Evolutionary conservation across 768 basidiomycete species (phyloP).

Genomic region (Mycena amicta): DNA sequence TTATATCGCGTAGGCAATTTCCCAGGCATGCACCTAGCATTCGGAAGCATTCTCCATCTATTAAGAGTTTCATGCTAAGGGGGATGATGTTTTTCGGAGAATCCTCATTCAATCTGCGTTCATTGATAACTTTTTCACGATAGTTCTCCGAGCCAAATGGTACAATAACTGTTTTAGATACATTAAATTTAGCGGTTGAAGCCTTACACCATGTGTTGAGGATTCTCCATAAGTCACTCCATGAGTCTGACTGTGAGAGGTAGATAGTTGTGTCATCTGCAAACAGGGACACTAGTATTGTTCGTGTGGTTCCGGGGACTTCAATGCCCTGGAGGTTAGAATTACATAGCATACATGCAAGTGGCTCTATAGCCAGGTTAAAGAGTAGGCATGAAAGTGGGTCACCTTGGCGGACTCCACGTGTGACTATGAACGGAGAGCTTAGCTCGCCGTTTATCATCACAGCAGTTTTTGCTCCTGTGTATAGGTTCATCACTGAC

Average conservation of each 20-base stretch:
- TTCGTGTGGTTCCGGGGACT: conserved; percentile 17
- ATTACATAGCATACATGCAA: conserved; percentile 31
- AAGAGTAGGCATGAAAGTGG: conserved; percentile 42
- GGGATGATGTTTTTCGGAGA: conserved; percentile 12
- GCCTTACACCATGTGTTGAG: conserved; percentile 42
- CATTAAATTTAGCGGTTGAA: conserved; percentile 44
- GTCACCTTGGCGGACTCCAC: conserved; percentile 34
- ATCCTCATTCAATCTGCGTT: not conserved
- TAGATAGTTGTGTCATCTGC: conserved; percentile 44
- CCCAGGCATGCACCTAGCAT: not conserved
- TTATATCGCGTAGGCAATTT: not conserved
- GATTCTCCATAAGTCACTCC: conserved; percentile 24
- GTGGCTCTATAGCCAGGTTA: conserved; percentile 43
- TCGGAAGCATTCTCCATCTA: not conserved
- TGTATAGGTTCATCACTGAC: conserved; percentile 21
- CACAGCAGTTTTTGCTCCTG: not conserved
- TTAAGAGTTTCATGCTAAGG: not conserved
- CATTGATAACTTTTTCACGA: conserved; percentile 9
- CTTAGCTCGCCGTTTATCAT: conserved; percentile 18
- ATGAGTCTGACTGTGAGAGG: conserved; percentile 32
- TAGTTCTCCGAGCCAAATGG: conserved; percentile 31
- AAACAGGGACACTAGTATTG: conserved; percentile 36
- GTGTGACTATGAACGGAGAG: conserved; percentile 9
- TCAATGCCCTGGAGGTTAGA: conserved; percentile 31
- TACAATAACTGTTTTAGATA: conserved; percentile 39